Percentiles rank a stretch among this genome's conserved stretches.
These are phyloP conservation scores for Phytophthora uliginosa DNA, from an alignment of 352 stramenopile genomes.

Conservation along the genomic window DNA sequence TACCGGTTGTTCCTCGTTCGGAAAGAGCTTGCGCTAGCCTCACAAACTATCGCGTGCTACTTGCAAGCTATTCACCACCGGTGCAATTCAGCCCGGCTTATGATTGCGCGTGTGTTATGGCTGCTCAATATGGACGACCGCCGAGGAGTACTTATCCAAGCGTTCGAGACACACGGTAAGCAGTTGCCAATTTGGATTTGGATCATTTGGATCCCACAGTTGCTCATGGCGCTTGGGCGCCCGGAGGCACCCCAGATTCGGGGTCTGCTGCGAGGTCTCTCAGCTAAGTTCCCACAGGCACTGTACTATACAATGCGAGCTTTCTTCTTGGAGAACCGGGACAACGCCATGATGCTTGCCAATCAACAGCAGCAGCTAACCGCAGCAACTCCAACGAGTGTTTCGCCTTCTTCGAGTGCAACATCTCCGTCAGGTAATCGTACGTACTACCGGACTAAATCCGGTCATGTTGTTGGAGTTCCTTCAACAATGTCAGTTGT, in stretches of 20 bases:
- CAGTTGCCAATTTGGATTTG: constrained; percentile 98
- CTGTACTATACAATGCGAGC: constrained; percentile 98
- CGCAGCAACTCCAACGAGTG: constrained; percentile 15
- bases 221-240: constrained; percentile 96
- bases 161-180: constrained; percentile 96
- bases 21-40: constrained; percentile 81
- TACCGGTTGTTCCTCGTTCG: constrained; percentile 86
- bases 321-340: constrained; percentile 98
- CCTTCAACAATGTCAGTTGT: constrained; percentile 61
- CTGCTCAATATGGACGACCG: constrained; percentile 92
- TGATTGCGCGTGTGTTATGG: constrained; percentile 94
- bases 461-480: constrained; percentile 82
- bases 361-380: constrained; percentile 45
- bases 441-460: constrained; percentile 87
- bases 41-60: constrained; percentile 95
- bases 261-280: constrained; percentile 80
- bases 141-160: constrained; percentile 72
- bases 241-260: constrained; percentile 93
- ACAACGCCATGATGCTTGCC: constrained; percentile 80
- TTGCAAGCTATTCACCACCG: constrained; percentile 94
- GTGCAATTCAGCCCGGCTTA: constrained; percentile 88
- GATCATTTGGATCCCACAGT: constrained; percentile 99
- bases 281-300: constrained; percentile 97
- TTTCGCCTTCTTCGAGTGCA: constrained; percentile 37
- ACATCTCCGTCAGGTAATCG: constrained; percentile 30